These are phyloP conservation scores for Trichothecium sympodiale DNA, from an alignment of 2,329 filamentous ascomycete genomes.

Conservation along the genomic window DNA sequence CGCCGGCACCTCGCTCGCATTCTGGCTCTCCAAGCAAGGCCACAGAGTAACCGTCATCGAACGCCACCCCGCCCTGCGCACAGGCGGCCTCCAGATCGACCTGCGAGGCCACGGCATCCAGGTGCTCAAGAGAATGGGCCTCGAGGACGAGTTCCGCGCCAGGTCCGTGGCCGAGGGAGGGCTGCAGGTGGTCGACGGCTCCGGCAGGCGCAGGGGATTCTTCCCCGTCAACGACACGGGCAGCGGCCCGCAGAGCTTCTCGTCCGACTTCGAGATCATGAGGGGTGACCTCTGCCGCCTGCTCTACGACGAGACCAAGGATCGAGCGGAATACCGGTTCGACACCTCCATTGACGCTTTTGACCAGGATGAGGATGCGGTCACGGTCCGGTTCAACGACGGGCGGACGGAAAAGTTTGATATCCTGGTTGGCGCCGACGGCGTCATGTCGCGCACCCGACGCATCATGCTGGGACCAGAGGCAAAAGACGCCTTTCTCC, in stretches of 20 bases:
- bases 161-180: constrained; percentile 34
- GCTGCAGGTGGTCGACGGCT: constrained; percentile 27
- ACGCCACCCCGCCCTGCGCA: constrained; percentile 26
- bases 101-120: constrained; percentile 38
- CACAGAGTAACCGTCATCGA: constrained; percentile 31
- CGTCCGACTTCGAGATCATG: constrained; percentile 50
- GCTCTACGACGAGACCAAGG: constrained; percentile 29
- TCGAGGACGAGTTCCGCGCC: constrained; percentile 30
- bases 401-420: constrained; percentile 33
- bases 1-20: constrained; percentile 32
- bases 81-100: constrained; percentile 41
- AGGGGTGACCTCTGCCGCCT: constrained; percentile 42
- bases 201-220: constrained; percentile 24
- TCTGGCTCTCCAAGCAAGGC: constrained; percentile 30
- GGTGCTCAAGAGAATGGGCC: constrained; percentile 38
- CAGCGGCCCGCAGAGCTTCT: constrained; percentile 28
- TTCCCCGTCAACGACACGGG: constrained; percentile 26
- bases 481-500: constrained; percentile 12
- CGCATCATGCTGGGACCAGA: constrained; percentile 23
- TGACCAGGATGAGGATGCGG: constrained; percentile 17
- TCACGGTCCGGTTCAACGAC: constrained; percentile 30
- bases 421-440: constrained; percentile 44
- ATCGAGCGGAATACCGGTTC: constrained; percentile 15
- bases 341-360: constrained; percentile 18
- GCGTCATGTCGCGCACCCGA: constrained; percentile 37